phyloP scores from a whole-genome alignment of 805 yeast genomes.

The Cyberlindnera suaveolens region DNA sequence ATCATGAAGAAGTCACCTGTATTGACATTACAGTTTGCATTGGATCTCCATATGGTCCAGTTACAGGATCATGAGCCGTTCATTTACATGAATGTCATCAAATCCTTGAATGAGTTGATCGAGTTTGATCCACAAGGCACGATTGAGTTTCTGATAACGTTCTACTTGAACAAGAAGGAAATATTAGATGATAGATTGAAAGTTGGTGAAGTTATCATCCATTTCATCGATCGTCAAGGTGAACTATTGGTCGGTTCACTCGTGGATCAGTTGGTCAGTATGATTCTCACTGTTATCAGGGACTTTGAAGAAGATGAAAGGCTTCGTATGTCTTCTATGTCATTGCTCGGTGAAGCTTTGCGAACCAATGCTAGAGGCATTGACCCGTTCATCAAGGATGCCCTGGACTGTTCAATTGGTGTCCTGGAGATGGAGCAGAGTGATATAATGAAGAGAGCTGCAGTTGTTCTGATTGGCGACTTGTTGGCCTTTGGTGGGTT shows the following conservation, averaged over 20 bases:
- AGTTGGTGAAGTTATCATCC: constrained; percentile 73
- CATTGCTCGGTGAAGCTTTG: constrained; percentile 71
- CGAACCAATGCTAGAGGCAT: constrained; percentile 53
- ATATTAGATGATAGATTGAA: constrained; percentile 40
- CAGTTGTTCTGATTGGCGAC: constrained; percentile 63
- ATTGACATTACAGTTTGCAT: constrained; percentile 45
- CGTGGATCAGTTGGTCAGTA: constrained; percentile 37
- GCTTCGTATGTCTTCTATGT: constrained; percentile 80
- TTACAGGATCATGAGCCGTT: constrained; percentile 80
- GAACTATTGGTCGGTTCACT: constrained; percentile 40
- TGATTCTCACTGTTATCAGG: constrained; percentile 37
- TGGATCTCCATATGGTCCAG: constrained; percentile 57
- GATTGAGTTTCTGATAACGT: constrained; percentile 29
- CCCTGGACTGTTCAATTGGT: constrained; percentile 74
- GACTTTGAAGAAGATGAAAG: constrained; percentile 42
- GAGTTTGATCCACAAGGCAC: constrained; percentile 34
- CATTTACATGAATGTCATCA: constrained; percentile 77
- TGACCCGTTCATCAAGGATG: constrained; percentile 39
- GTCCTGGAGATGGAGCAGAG: constrained; percentile 58
- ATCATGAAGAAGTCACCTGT: constrained; percentile 44
- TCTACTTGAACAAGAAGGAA: constrained; percentile 26
- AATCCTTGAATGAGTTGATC: constrained; percentile 63
- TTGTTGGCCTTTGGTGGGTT: constrained; percentile 43
- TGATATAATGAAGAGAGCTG: constrained; percentile 58
- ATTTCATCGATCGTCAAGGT: constrained; percentile 46